Base-by-base conservation (phyloP, 2,329 filamentous ascomycete genomes). In the Lasiodiplodia gonubiensis region DNA sequence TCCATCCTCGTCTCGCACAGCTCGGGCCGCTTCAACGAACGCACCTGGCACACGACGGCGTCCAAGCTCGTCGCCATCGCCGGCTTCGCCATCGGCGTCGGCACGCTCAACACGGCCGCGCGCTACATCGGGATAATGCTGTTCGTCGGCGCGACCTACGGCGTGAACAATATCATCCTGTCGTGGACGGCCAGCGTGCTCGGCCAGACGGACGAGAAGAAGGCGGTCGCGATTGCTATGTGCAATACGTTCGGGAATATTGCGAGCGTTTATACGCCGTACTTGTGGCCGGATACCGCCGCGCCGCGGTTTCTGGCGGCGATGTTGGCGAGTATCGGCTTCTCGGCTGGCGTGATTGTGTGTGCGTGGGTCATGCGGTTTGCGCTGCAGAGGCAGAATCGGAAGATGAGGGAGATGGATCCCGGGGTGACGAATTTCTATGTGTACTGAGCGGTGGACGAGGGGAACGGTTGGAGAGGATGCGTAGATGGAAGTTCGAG, bases 131-230 rank as follows among this genome's bases (percentile, higher is more conserved):
- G 73, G 42, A 72, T 77, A 53, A 72, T 77, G 39, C 70, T 79
- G 18, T 76, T 78, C 57, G 72, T 76, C 2, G 71, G 72, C 2
- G 75, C 72, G 21, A 72, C 71, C 1, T 78, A 77, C 33, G 74
- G 59, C 27, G 59, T 63, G 5, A 63, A 63, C 6, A 63, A 52
- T 8, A 63, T 81, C 23, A 80, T 81, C 8, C 74, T 82, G 1
- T 77, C 77, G 16, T 83, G 81, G 80, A 78, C 79, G 1, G 78
- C 78, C 0, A 76, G 76, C 1, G 80, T 78, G 1, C 73, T 81
- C 8, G 79, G 78, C 2, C 78, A 81, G 57, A 82, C 80, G 0
- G 71, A 77, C 4, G 80, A 81, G 69, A 83, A 82, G 71, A 80
- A 80, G 60, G 80, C 81, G 16, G 79, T 79, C 2, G 73, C 76